Base-by-base conservation (phyloP, 2,329 filamentous ascomycete species). In the Thermothelomyces thermophilus region DNA sequence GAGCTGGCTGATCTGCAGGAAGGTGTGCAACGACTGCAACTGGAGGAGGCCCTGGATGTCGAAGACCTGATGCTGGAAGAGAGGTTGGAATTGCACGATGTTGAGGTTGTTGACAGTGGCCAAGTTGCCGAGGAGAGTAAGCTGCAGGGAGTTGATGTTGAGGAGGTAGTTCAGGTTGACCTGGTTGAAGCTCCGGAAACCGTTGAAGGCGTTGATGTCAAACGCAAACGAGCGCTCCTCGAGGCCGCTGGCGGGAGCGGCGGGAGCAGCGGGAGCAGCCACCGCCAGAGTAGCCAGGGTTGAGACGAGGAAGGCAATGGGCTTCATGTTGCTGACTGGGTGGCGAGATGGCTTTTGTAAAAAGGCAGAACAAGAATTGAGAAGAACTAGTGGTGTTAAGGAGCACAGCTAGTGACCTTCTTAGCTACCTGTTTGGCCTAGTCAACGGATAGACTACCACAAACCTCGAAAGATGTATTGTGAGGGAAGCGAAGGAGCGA, bases 311-410 rank as follows among this genome's bases (percentile, higher is more conserved):
- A 77, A 60, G 55, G 67, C 68, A 45, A 69, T 63, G 65, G 68
- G 64, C 70, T 76, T 74, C 74, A 77, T 77, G 57, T 75, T 70
- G 63, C 49, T 56, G 59, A 62, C 51, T 56, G 53, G 48, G 43
- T 28, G 43, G 49, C 33, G 46, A 55, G 55, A 59, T 59, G 61
- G 56, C 56, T 58, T 26, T 51, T 16, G 46, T 56, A 60, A 56
- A 58, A 57, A 60, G n/a, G n/a, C n/a, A n/a, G n/a, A n/a, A 54
- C 55, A 51, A 45, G 43, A 57, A 66, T 66, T 66, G 66, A 61
- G 63, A 26, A 43, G 55, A 35, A 35, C 6, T 35, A 64, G 64
- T 63, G 63, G 53, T 56, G 60, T 56, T 58, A 67, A 65, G n/a
- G 66, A 73, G 71, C 71, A 71, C 70, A 73, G 71, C 71, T 71